Evolutionary conservation across 2,329 filamentous ascomycete genomes (phyloP), one percentile per base, ranked within the genome.

Genomic region (Epichloe bromicola): DNA sequence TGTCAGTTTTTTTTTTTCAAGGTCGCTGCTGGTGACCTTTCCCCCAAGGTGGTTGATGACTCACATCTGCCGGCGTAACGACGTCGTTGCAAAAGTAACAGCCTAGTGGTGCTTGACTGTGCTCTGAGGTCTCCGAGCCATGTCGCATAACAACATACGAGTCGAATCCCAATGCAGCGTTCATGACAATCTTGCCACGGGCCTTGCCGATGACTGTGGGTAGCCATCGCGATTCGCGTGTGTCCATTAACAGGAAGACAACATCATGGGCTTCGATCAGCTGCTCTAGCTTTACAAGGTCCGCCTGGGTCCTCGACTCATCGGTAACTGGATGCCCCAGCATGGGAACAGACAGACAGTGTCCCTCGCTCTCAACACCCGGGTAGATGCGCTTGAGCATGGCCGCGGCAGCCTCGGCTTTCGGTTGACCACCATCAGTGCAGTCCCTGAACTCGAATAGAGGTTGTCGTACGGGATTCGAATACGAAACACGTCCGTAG

Each of bases 41-140:
- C 23, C 23, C 7, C 37, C 1, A 20, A 40, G 5, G 43, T 17
- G 11, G 7, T 34, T 2, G n/a, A 14, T 14, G 41, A 76, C 85
- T 80, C 72, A 95, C 90, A 70, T 97, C 88, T 55, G 85, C 85
- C 20, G 93, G 93, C 6, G 91, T 88, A 47, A 97, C 91, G 26
- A 98, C 91, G 65, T 98, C 93, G 61, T 95, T 97, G 70, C 93
- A 98, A 68, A 97, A 98, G 66, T 98, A 98, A 68, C 93, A 98
- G 10, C 93, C 93, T 26, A 97, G 74, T 26, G 87, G 81, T 48
- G 80, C 72, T 50, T 80, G 73, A n/a, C 70, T 74, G 11, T 78
- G 73, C 48, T 74, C 70, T 41, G 69, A 65, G 3, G 74, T 73
- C 58, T 80, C 78, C 5, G 88, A 74, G 1, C 93, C 93, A 66